Percentiles rank a stretch among this genome's conserved stretches.
phyloP scores from a whole-genome alignment of 495 filamentous ascomycete genomes.

The Durotheca rogersii region DNA sequence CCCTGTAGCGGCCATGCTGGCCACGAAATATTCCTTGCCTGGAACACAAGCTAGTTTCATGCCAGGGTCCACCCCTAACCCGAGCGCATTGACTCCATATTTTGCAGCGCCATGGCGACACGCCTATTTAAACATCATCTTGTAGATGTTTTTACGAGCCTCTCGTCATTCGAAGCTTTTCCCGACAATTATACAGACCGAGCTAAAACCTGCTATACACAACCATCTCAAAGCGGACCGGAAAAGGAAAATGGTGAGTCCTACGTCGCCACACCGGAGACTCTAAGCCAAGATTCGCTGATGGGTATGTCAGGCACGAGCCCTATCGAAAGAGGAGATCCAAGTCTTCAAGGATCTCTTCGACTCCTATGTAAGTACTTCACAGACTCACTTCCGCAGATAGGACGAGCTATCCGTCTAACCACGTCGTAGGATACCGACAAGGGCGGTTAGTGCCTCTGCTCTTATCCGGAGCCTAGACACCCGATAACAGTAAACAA shows the following conservation, averaged over 20 bases:
- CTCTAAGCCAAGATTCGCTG: too few relatives aligned
- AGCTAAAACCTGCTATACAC: too few relatives aligned
- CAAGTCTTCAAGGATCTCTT: constrained; percentile 40
- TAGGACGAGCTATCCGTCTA: neutral
- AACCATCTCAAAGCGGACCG: too few relatives aligned
- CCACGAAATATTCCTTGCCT: constrained; percentile 10
- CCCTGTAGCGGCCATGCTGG: constrained; percentile 24
- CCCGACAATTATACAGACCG: too few relatives aligned
- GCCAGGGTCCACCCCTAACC: constrained; percentile 6
- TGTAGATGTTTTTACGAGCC: neutral
- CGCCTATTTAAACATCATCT: constrained; percentile 3
- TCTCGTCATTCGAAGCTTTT: constrained; percentile 5
- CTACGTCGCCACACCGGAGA: neutral
- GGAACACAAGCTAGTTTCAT: constrained; percentile 29
- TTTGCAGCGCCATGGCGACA: neutral
- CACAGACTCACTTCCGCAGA: neutral
- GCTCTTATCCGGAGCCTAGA: neutral
- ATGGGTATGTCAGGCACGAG: constrained; percentile 39
- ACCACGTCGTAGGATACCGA: constrained; percentile 32
- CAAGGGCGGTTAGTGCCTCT: constrained; percentile 34
- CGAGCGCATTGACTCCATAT: constrained; percentile 7
- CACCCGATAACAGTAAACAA: neutral
- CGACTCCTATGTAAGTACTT: constrained; percentile 37
- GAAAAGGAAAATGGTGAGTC: constrained; percentile 19
- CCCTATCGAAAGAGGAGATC: constrained; percentile 36